Base-by-base conservation (phyloP, 768 basidiomycete genomes). In the Tricholoma flavovirens region DNA sequence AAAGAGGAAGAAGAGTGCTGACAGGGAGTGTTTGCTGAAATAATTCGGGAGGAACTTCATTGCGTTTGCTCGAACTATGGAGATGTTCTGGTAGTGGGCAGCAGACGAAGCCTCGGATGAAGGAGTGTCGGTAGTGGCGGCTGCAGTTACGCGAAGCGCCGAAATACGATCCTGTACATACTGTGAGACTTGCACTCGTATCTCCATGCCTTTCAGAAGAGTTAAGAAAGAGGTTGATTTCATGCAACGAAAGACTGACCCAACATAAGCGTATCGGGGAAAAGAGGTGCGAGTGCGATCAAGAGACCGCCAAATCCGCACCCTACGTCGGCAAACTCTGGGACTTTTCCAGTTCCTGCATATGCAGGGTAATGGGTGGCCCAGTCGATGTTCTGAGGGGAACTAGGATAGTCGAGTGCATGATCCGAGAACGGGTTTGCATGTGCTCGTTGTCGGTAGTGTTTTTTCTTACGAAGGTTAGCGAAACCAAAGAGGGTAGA, bases 31-130 rank as follows among this genome's bases (percentile, higher is more conserved):
- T 67, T 95, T 94, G 21, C 79, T 67, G 71, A 99, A 97, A 71
- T 93, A 98, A 72, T 98, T 98, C 5, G 95, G 90, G 54, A 98
- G 79, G 71, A 98, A 98, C 74, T 98, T 98, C 95, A 98, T 98
- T 48, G 93, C 89, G 69, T 99, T 99, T 12, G 91, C 95, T 50
- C 97, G 87, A 60, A 97, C 88, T 60, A 98, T 83, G 33, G 93
- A 93, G 54, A 97, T 83, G 69, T 98, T 98, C 62, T 91, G 84
- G 70, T 85, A 93, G 42, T 82, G 79, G 2, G 79, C 72, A 1
- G 75, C 66, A 8, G 64, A 38, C 29, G 17, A 30, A 17, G 68
- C 40, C 8, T 69, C 63, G 29, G 68, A 53, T 42, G 55, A 58
- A 5, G 70, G 59, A 53, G 69, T 70, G 43, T 79, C 70, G 45